These are phyloP conservation scores for Cryptococcus sp. DNA, from an alignment of 1,284 basidiomycete species.

Conservation along the genomic window DNA sequence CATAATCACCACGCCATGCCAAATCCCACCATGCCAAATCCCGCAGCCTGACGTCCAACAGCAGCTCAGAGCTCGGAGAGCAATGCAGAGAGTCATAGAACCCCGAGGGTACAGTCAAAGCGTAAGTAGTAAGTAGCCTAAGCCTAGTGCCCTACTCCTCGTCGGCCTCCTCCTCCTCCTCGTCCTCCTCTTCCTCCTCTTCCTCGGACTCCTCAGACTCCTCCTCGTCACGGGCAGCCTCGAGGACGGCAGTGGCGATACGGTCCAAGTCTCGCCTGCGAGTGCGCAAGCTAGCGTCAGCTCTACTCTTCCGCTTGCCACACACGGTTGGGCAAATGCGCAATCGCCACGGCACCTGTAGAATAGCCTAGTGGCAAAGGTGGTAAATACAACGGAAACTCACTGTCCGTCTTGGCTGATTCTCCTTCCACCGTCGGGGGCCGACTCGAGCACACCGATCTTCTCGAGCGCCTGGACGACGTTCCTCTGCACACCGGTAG, in stretches of 20 bases:
- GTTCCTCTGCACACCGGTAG: conserved; percentile 85
- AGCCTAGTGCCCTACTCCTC: not conserved
- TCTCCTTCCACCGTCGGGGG: conserved; percentile 90
- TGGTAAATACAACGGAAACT: conserved; percentile 19
- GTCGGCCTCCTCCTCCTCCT: conserved; percentile 53
- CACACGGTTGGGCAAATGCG: not conserved
- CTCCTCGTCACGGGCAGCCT: conserved; percentile 79
- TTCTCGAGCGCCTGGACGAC: conserved; percentile 96
- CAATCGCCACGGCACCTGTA: not conserved
- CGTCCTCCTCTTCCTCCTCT: conserved; percentile 72
- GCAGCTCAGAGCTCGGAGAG: too few relatives aligned
- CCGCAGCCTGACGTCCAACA: too few relatives aligned
- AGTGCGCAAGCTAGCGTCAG: conserved; percentile 9
- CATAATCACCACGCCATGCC: too few relatives aligned
- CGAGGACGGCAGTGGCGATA: conserved; percentile 94
- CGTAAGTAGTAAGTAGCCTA: not conserved
- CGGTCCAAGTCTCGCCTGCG: conserved; percentile 88
- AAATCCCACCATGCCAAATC: too few relatives aligned
- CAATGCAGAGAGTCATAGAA: too few relatives aligned
- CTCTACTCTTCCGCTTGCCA: not conserved
- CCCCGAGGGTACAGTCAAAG: not conserved
- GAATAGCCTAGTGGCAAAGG: not conserved
- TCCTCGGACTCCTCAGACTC: conserved; percentile 86
- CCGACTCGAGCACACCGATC: conserved; percentile 95
- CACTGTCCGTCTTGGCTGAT: conserved; percentile 93